These are phyloP conservation scores for Cyanidiococcus yangmingshanensis DNA, from an alignment of 23 red algal genomes.

Conservation along the genomic window DNA sequence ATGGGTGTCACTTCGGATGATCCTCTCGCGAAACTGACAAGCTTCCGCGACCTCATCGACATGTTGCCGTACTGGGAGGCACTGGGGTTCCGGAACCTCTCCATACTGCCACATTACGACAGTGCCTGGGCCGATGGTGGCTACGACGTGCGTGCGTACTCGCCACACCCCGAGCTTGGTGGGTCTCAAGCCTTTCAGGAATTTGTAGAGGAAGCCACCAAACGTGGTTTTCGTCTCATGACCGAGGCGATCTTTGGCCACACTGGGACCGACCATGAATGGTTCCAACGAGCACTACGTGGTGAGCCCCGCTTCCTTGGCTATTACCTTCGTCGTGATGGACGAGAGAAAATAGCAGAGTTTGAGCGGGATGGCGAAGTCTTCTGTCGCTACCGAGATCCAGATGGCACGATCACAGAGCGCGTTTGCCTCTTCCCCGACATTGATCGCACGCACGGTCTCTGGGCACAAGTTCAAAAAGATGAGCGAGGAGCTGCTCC, in stretches of 20 bases:
- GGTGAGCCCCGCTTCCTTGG: conserved; percentile 41
- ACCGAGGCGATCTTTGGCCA: conserved; percentile 87
- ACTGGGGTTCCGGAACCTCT: conserved; percentile 78
- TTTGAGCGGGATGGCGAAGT: conserved; percentile 66
- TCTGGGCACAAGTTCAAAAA: conserved; percentile 54
- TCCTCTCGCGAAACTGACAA: conserved; percentile 5
- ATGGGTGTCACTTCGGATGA: conserved; percentile 33
- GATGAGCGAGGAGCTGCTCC: neutral
- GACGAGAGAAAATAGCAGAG: conserved; percentile 84
- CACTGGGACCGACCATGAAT: conserved; percentile 64
- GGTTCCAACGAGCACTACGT: conserved; percentile 64
- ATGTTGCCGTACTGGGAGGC: conserved; percentile 54
- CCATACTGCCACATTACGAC: conserved; percentile 83
- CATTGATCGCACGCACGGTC: conserved; percentile 85
- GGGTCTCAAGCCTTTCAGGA: conserved; percentile 43
- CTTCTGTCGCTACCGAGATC: conserved; percentile 83
- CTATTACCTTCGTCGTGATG: conserved; percentile 81
- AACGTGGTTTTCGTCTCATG: conserved; percentile 43
- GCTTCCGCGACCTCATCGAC: conserved; percentile 39
- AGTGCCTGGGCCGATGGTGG: conserved; percentile 65
- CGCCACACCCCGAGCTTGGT: conserved; percentile 39
- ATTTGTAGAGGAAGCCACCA: conserved; percentile 55
- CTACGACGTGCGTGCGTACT: conserved; percentile 63
- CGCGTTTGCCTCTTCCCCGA: conserved; percentile 71
- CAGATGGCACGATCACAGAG: conserved; percentile 66